These are phyloP conservation scores for Gynochthodes officinalis DNA, from an alignment of 257 asterid species.

Conservation along the genomic window DNA sequence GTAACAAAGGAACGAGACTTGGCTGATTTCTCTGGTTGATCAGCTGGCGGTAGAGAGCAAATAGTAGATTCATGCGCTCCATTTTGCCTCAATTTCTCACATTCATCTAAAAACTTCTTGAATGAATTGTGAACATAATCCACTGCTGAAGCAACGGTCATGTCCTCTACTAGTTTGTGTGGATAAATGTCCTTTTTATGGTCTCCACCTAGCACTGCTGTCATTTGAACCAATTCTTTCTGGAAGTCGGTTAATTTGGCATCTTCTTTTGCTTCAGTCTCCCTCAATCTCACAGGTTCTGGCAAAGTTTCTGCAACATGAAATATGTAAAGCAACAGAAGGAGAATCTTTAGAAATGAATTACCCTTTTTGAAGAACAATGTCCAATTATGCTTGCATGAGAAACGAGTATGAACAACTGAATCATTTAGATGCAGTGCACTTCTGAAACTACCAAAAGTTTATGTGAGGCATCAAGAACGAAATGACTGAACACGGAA, in stretches of 20 bases:
- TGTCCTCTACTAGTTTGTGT: conserved; percentile 36
- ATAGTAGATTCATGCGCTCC: conserved; percentile 54
- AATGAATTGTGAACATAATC: conserved; percentile 52
- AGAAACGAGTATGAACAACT: too few relatives aligned
- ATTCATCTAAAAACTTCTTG: conserved; percentile 49
- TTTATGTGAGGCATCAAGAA: too few relatives aligned
- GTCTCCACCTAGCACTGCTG: conserved; percentile 68
- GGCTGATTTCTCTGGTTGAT: conserved; percentile 8
- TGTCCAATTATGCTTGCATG: too few relatives aligned
- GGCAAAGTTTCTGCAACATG: conserved; percentile 44
- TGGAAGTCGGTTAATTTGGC: conserved; percentile 63
- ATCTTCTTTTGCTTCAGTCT: conserved; percentile 46
- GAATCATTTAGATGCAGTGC: too few relatives aligned
- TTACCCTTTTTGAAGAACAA: neutral
- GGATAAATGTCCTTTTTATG: conserved; percentile 39
- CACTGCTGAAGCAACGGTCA: conserved; percentile 60
- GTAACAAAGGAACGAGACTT: conserved; percentile 22
- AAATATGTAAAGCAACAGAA: neutral
- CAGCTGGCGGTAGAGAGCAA: conserved; percentile 7
- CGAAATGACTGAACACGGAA: neutral
- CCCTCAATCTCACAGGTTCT: conserved; percentile 50
- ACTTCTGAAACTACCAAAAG: too few relatives aligned
- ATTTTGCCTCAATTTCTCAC: conserved; percentile 35
- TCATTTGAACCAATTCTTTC: conserved; percentile 63
- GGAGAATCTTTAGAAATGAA: neutral